phyloP scores from a whole-genome alignment of 2,329 filamentous ascomycete species.

The Ceratocystiopsis sp. region DNA sequence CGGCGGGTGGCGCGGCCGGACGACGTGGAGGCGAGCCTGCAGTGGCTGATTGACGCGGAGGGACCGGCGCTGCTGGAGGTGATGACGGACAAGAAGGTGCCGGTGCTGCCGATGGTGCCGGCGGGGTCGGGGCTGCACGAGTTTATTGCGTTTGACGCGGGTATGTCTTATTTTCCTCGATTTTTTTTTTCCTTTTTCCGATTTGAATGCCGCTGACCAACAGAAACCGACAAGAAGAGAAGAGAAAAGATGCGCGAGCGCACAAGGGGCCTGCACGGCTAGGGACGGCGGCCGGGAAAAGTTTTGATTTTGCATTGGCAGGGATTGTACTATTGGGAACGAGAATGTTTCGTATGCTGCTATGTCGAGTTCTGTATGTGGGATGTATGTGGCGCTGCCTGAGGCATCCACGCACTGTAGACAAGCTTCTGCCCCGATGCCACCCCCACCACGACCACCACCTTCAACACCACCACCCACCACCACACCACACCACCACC shows the following conservation, averaged over 20 bases:
- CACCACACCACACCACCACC: no score
- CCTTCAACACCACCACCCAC: no score
- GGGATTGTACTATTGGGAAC: no score
- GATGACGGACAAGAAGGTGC: conserved; percentile 78
- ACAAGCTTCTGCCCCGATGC: no score
- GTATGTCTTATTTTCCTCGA: conserved; percentile 25
- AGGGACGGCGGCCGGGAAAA: not conserved
- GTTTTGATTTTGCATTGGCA: not conserved
- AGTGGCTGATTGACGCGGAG: conserved; percentile 77
- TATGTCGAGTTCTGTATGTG: no score
- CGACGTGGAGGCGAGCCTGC: conserved; percentile 60
- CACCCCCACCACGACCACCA: no score
- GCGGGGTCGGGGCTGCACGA: conserved; percentile 76
- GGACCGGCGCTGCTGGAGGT: conserved; percentile 91
- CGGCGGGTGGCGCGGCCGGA: conserved; percentile 55
- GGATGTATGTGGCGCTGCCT: no score
- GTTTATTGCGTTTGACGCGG: conserved; percentile 75
- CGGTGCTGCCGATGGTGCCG: conserved; percentile 95
- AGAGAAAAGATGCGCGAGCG: conserved; percentile 50
- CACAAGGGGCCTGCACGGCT: conserved; percentile 34
- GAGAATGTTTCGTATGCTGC: no score
- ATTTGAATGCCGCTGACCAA: not conserved
- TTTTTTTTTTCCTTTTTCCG: not conserved
- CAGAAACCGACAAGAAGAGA: conserved; percentile 51
- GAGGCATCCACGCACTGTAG: no score